Evolutionary conservation across 495 filamentous ascomycete genomes (phyloP), one percentile per base, ranked within the genome.

Genomic region (Pyrenula aspistea): DNA sequence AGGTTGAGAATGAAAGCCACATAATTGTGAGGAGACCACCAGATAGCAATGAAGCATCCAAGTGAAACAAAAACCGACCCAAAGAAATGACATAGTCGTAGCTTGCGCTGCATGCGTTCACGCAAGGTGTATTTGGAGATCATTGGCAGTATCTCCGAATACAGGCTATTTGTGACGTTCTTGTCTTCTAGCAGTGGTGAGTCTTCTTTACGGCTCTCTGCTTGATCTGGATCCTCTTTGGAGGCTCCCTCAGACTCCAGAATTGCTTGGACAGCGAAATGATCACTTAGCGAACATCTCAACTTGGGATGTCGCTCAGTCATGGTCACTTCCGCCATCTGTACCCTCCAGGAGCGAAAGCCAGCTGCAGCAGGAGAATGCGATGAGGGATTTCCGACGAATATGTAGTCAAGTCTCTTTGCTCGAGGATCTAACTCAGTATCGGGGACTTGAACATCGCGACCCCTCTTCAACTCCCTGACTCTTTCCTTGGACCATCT

Each of bases 371-470:
- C 20, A 21, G 10, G 8, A 12, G 22, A 10, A 20, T 25, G 25
- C 1, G 56, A 55, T 8, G 66, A 66, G 10, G 65, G 53, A 56
- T 68, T 68, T 10, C 79, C 74, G 48, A 86, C 74, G 65, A 98
- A 98, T 60, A 97, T 87, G 71, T 97, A 98, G 70, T 98, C 94
- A n/a, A 97, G 77, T 20, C 93, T 74, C 67, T 95, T 91, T 3
- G 85, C 94, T 24, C 75, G 73, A 2, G 81, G 82, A 67, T 96
- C 91, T 2, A 71, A 65, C 0, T 74, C 81, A 36, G 85, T 76
- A 0, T 77, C 70, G 19, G 89, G 73, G 0, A 88, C 68, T 2
- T 62, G 59, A 4, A 78, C 65, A 8, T 81, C 77, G 48, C 80
- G 68, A 15, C 84, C 84, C 62, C 78, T 82, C 19, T 73, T 70